Evolutionary conservation across 2,329 filamentous ascomycete species (phyloP).

Genomic region (Bipolaris bicolor): DNA sequence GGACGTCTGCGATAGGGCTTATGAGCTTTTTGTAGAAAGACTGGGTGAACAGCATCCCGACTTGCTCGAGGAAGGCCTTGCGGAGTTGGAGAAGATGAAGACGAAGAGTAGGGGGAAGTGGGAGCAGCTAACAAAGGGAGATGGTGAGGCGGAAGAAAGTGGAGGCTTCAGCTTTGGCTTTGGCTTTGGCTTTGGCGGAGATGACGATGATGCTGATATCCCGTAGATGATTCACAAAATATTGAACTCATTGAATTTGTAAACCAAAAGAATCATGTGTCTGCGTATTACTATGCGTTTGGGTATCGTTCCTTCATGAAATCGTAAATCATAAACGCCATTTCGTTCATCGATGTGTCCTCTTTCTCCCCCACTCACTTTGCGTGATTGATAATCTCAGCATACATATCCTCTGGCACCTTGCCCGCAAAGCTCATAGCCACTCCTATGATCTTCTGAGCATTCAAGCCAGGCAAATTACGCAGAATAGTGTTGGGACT

Average conservation of each 20-base stretch:
- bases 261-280: background rate
- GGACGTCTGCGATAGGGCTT: constrained; percentile 71
- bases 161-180: constrained; percentile 67
- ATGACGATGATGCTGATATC: constrained; percentile 54
- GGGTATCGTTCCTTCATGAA: constrained; percentile 15
- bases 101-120: constrained; percentile 76
- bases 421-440: constrained; percentile 87
- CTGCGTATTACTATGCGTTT: background rate
- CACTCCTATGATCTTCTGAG: constrained; percentile 81
- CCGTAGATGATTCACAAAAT: constrained; percentile 26
- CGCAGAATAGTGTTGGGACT: constrained; percentile 93
- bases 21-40: constrained; percentile 73
- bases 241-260: background rate
- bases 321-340: constrained; percentile 16
- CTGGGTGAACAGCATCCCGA: constrained; percentile 69
- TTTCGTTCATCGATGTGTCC: background rate
- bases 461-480: constrained; percentile 82
- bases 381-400: constrained; percentile 86
- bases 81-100: constrained; percentile 68
- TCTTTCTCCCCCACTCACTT: constrained; percentile 56
- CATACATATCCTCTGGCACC: constrained; percentile 89
- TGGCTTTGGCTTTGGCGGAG: constrained; percentile 65
- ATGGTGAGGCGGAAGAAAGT: constrained; percentile 50
- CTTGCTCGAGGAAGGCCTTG: constrained; percentile 66
- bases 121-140: constrained; percentile 74